Conservation (phyloP, 305 asterid species). For the Solanum chacoense region DNA sequence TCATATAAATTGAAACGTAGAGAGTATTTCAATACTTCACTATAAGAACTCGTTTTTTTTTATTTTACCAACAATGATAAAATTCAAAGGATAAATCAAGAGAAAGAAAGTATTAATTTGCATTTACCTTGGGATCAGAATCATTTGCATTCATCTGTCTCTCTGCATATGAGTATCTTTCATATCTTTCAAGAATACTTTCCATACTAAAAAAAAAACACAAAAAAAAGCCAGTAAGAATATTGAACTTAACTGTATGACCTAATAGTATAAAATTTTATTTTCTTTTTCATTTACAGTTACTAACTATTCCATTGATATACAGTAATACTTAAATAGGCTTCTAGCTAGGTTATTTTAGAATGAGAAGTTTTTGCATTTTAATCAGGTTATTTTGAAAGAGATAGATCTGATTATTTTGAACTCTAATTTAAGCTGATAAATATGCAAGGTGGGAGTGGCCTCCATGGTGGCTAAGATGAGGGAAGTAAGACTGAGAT, state of each 20-base stretch:
- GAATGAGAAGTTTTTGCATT: neutral
- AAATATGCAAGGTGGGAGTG: neutral
- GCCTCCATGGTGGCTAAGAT: neutral
- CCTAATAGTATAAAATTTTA: neutral
- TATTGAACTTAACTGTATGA: neutral
- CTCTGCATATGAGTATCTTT: constrained; percentile 36
- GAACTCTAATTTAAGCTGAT: neutral
- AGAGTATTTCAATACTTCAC: neutral
- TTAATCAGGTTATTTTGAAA: neutral
- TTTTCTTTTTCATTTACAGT: neutral
- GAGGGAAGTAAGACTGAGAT: neutral
- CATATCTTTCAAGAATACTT: constrained; percentile 55
- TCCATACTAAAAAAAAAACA: constrained; percentile 40
- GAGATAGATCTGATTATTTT: neutral
- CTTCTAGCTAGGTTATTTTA: neutral
- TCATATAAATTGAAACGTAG: neutral
- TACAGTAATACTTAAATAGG: neutral
- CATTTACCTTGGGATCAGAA: constrained; percentile 31
- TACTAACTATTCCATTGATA: neutral
- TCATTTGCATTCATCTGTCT: constrained; percentile 14
- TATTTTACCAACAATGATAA: neutral
- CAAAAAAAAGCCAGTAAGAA: neutral
- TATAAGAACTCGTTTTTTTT: neutral
- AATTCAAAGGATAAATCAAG: neutral
- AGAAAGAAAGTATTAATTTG: neutral